These are phyloP conservation scores for Vitis hybrid DNA, from an alignment of 177 flowering plant species.

Conservation along the genomic window DNA sequence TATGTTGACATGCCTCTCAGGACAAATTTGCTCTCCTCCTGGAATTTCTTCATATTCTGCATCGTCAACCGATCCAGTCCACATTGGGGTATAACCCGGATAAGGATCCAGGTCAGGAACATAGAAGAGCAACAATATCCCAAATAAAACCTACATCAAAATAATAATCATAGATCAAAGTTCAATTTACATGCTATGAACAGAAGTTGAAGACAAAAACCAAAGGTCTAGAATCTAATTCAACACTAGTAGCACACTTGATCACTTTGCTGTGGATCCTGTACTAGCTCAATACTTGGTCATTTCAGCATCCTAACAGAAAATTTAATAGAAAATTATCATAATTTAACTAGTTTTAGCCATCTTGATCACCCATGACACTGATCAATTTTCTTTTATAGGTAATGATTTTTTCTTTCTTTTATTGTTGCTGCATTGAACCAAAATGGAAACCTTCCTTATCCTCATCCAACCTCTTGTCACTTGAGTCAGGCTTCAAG, in stretches of 20 bases:
- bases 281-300: not conserved
- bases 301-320: not conserved
- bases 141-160: conserved; percentile 67
- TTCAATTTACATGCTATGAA: not conserved
- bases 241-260: not conserved
- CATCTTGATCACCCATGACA: not conserved
- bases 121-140: conserved; percentile 62
- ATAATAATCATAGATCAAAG: not conserved
- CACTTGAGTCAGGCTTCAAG: too few species aligned
- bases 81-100: conserved; percentile 67
- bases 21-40: conserved; percentile 83
- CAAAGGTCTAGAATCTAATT: not conserved
- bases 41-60: conserved; percentile 77
- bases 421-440: too few species aligned
- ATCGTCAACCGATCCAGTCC: conserved; percentile 43
- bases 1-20: conserved; percentile 81
- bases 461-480: not conserved
- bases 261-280: not conserved
- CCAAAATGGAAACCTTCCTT: not conserved
- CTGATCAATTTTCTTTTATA: not conserved
- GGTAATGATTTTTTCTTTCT: too few species aligned
- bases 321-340: not conserved
- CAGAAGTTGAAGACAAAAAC: not conserved
- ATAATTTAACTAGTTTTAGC: not conserved
- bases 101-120: conserved; percentile 82